A percentile compares a stretch with the other conserved stretches of the same genome.
These are phyloP conservation scores for Brasenia schreberi DNA, from an alignment of 164 flowering plant species.

Conservation along the genomic window DNA sequence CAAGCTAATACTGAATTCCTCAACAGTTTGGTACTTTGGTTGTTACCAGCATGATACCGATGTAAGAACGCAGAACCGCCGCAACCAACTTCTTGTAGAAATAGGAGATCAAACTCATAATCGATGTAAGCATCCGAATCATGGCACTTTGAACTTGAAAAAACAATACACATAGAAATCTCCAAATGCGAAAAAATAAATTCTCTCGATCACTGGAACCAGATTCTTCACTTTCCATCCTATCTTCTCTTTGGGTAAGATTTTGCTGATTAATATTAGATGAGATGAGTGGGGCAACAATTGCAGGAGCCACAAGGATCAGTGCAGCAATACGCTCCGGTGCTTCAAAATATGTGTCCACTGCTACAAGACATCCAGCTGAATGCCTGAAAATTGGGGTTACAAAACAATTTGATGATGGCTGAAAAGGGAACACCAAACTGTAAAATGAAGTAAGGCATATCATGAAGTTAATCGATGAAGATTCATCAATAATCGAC, in stretches of 20 bases:
- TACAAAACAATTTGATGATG: background rate
- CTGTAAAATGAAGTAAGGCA: background rate
- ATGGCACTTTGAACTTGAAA: slow-evolving; percentile 21
- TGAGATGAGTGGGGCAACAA: slow-evolving; percentile 42
- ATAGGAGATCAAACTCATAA: slow-evolving; percentile 28
- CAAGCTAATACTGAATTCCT: background rate
- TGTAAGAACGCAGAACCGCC: slow-evolving; percentile 48
- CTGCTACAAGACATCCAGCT: slow-evolving; percentile 81
- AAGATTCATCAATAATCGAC: too few relatives aligned
- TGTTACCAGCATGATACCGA: slow-evolving; percentile 53
- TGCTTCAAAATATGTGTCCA: slow-evolving; percentile 75
- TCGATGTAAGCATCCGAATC: slow-evolving; percentile 28
- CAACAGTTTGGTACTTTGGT: background rate
- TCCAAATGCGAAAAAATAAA: slow-evolving; percentile 20
- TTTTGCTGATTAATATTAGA: slow-evolving; percentile 14
- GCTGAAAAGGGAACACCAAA: background rate
- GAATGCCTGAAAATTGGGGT: slow-evolving; percentile 60
- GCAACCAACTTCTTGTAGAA: slow-evolving; percentile 42
- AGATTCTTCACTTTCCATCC: slow-evolving; percentile 12
- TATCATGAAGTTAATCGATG: too few relatives aligned
- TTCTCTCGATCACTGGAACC: slow-evolving; percentile 15
- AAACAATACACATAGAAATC: slow-evolving; percentile 19
- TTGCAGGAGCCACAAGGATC: slow-evolving; percentile 92
- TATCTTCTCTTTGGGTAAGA: slow-evolving; percentile 9
- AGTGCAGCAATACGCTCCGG: slow-evolving; percentile 89